Base-by-base conservation (phyloP, 805 yeast genomes). In the Myxozyma vanderwaltii region DNA sequence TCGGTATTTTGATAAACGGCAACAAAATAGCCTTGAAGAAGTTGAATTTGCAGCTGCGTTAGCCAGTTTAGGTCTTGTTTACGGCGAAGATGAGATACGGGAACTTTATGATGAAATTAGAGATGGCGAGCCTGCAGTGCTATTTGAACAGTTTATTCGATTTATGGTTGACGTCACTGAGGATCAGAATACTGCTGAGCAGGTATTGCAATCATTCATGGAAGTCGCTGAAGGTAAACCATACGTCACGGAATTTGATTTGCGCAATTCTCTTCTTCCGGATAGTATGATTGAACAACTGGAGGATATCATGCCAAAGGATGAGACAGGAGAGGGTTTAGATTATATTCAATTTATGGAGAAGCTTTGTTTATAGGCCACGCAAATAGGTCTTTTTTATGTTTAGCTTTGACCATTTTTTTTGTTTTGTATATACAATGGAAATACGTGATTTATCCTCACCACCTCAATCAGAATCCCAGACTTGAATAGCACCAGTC, bases 11-110 rank as follows among this genome's bases (percentile, higher is more conserved):
- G 77, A 74, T 59, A 70, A 67, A 33, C 73, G 75, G 1, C 70
- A 70, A 47, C 75, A 75, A 56, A 73, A 74, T 39, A 69, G 72
- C 36, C 68, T 81, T 54, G 71, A 73, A 35, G 76, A 76, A 55
- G 50, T 61, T 10, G 83, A 81, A 66, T 81, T 81, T 59, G 69
- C 72, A 2, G 75, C 75, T 0, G 79, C 81, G 1, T 67, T 80
- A 58, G 73, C 74, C n/a, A 69, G 75, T 41, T 68, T 79, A 24
- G 80, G 81, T 23, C 72, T 77, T 0, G 72, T 70, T 4, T 70
- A 76, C 47, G 59, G 69, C 1, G 73, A 70, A 12, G 71, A 66
- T 0, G 79, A 77, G 57, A 69, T 71, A 51, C 71, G 69, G 38
- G 76, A 77, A 31, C 68, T 79, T n/a, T 77, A 77, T 56, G 66